Evolutionary conservation across 306 rosid genomes (phyloP), one percentile per base, ranked within the genome.

Genomic region (Acacia confusa): DNA sequence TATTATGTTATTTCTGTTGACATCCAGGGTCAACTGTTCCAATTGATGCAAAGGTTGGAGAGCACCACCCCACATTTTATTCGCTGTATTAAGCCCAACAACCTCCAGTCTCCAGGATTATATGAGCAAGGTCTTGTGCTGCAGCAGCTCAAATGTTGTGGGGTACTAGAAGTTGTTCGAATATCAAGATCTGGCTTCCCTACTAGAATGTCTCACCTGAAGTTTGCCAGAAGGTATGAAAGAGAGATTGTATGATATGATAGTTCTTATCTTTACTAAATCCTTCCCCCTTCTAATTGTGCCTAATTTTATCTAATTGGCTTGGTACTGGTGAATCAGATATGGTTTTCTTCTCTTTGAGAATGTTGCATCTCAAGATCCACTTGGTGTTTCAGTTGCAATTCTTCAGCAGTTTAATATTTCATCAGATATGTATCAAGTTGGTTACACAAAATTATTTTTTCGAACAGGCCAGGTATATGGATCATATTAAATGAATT

Each of bases 391-490:
- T 86, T 96, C 99, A 12, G 99, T 96, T 53, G 97, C 99, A 47
- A 93, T 96, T 87, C 99, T 96, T 92, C 98, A 96, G 48, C 99
- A 93, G 88, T 96, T 96, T 86, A 88, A 92, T 87, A 93, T 96
- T 80, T 86, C 91, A 88, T 97, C 98, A 17, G 99, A 96, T 74
- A 92, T 96, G 99, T 96, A 88, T 85, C 99, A 96, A 93, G 99
- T 96, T 87, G 99, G 99, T 88, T 96, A 86, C 88, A 96, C 98
- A 70, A 95, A 95, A 80, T 83, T 95, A 86, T 96, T 96, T 83
- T 96, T 96, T 91, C 94, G 99, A 84, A 84, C 99, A 52, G 98
- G 99, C 80, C 99, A 96, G 99, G 99, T 96, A 88, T 85, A 60
- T 84, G 48, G 43, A 76, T 70, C 61, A 65, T 76, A 66, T 44